These are phyloP conservation scores for Dothideomycetes sp. DNA, from an alignment of 2,329 filamentous ascomycete genomes.

Conservation along the genomic window DNA sequence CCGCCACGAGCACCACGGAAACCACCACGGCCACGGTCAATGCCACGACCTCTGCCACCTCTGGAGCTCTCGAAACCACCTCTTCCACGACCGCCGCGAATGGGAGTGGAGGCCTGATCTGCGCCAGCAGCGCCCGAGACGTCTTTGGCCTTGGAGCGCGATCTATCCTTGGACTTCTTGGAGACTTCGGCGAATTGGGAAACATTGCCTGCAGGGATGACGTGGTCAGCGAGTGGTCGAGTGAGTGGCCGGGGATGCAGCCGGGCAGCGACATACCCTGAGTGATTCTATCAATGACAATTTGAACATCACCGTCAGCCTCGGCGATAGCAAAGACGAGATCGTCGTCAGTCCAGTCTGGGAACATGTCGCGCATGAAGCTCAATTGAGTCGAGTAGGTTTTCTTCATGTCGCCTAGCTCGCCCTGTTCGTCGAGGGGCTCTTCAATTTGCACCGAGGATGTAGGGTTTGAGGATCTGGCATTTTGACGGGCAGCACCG, in stretches of 20 bases:
- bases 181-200: slow-evolving; percentile 73
- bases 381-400: slow-evolving; percentile 71
- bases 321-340: slow-evolving; percentile 89
- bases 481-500: slow-evolving; percentile 32
- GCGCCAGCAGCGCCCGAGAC: slow-evolving; percentile 43
- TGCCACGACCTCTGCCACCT: slow-evolving; percentile 52
- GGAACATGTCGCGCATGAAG: slow-evolving; percentile 85
- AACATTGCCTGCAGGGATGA: slow-evolving; percentile 51
- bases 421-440: slow-evolving; percentile 70
- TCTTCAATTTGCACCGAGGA: slow-evolving; percentile 50
- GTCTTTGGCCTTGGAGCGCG: slow-evolving; percentile 65
- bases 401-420: slow-evolving; percentile 86
- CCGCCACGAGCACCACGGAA: slow-evolving; percentile 54
- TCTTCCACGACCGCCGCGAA: slow-evolving; percentile 31
- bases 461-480: slow-evolving; percentile 56
- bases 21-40: slow-evolving; percentile 46
- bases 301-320: slow-evolving; percentile 64
- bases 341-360: slow-evolving; percentile 91
- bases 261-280: slow-evolving; percentile 52
- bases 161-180: slow-evolving; percentile 65
- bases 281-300: slow-evolving; percentile 68
- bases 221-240: not conserved
- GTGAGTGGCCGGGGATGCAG: not conserved
- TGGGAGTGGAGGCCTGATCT: slow-evolving; percentile 40
- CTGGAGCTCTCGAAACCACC: slow-evolving; percentile 46